phyloP scores from a whole-genome alignment of 352 stramenopile species.

The Globisporangium radiosum region DNA sequence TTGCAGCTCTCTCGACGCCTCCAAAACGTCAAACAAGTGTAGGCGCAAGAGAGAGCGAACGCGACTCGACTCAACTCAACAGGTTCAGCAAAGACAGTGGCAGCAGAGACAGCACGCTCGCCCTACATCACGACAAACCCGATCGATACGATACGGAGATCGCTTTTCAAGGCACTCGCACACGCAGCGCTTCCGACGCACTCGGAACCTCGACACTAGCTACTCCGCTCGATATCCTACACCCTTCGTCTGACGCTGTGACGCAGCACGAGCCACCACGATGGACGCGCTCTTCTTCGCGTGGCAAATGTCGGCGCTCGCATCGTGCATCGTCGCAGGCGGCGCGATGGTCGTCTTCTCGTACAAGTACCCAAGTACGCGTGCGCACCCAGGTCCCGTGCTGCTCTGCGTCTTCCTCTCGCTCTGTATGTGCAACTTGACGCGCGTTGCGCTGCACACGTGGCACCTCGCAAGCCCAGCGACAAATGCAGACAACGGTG shows the following conservation, averaged over 20 bases:
- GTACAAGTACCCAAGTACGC: constrained; percentile 47
- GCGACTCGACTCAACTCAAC: too few species aligned
- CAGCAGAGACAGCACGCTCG: too few species aligned
- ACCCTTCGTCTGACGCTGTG: not conserved
- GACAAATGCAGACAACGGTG: constrained; percentile 7
- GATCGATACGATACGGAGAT: too few species aligned
- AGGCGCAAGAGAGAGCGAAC: too few species aligned
- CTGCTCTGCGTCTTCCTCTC: constrained; percentile 77
- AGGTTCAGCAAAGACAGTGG: too few species aligned
- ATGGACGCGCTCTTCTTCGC: constrained; percentile 61
- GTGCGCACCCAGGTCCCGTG: constrained; percentile 62
- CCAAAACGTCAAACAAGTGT: too few species aligned
- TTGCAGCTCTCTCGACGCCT: too few species aligned
- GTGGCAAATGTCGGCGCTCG: constrained; percentile 70
- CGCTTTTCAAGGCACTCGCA: too few species aligned
- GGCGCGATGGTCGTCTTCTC: constrained; percentile 69
- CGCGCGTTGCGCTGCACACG: constrained; percentile 54
- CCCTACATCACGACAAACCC: too few species aligned
- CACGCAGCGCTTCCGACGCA: not conserved
- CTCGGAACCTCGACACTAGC: not conserved
- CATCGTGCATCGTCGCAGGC: constrained; percentile 41
- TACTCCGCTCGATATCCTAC: not conserved
- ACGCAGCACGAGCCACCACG: not conserved
- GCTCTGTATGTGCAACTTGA: constrained; percentile 56
- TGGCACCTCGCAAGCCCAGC: constrained; percentile 24